Evolutionary conservation across 768 basidiomycete species (phyloP), one percentile per base, ranked within the genome.

Genomic region (Amanita subjunquillea): DNA sequence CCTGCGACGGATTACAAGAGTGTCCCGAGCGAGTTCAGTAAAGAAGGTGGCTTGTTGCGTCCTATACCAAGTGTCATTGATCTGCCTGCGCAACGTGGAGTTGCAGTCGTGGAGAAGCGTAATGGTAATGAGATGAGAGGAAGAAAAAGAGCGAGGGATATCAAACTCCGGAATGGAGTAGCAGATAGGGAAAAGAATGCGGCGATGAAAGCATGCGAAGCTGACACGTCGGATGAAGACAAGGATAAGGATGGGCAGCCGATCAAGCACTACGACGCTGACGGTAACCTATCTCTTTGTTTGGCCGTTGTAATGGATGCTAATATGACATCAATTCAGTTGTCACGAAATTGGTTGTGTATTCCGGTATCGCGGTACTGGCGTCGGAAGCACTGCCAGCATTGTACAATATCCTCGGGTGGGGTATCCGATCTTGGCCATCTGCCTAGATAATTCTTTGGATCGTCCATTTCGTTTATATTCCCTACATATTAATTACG

Each of bases 31-130:
- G 80, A 83, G 55, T 72, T 67, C 27, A 17, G 67, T 20, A 58
- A 61, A 12, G 56, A 62, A 22, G 63, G 56, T 7, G 59, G 56
- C n/a, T 69, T 67, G 20, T 66, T 93, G 43, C 79, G 79, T 50
- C 76, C 90, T 0, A 82, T 95, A 58, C 93, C 93, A 7, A 86
- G 83, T 64, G 81, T 94, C 48, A 86, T 96, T 55, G 89, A 94
- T 61, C 73, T 96, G 10, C 79, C 87, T 0, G 65, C 67, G 20
- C 63, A 72, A 20, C 62, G 71, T 53, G 70, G 71, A 45, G 69
- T 71, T 9, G 67, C 71, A 9, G 69, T 74, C 5, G 65, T 77
- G 13, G 72, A 75, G 58, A 72, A 68, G 50, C 64, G 65, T 53
- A 66, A 65, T 20, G 63, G 67, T 2, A 56, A 62, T 51, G 43